phyloP scores from a whole-genome alignment of 495 filamentous ascomycete genomes.

The Hyaloscypha variabilis region DNA sequence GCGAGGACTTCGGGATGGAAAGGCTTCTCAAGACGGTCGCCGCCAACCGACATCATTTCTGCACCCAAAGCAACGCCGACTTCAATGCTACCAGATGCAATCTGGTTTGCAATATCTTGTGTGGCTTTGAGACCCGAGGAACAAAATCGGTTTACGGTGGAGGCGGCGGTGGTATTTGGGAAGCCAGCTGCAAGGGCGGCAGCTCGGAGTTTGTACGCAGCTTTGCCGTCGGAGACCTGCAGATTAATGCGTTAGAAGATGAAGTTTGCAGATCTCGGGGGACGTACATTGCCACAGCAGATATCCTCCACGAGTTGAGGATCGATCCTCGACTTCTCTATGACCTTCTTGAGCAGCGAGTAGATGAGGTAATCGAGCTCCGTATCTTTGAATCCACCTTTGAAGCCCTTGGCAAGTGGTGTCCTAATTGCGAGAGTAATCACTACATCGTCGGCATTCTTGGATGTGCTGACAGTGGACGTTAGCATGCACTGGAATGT shows the following conservation, averaged over 20 bases:
- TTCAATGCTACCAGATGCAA: slow-evolving; percentile 78
- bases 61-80: slow-evolving; percentile 85
- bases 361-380: slow-evolving; percentile 84
- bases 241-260: slow-evolving; percentile 27
- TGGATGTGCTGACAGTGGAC: slow-evolving; percentile 66
- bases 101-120: slow-evolving; percentile 92
- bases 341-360: slow-evolving; percentile 74
- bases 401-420: slow-evolving; percentile 72
- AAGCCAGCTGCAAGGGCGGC: slow-evolving; percentile 90
- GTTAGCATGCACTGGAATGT: slow-evolving; percentile 26
- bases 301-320: slow-evolving; percentile 89
- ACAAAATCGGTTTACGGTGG: slow-evolving; percentile 92
- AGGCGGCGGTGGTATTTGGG: slow-evolving; percentile 83
- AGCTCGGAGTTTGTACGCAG: slow-evolving; percentile 87
- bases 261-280: slow-evolving; percentile 4
- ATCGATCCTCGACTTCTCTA: slow-evolving; percentile 75
- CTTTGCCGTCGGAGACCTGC: slow-evolving; percentile 83
- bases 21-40: slow-evolving; percentile 65
- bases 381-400: slow-evolving; percentile 95
- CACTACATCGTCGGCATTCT: slow-evolving; percentile 95
- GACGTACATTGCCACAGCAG: slow-evolving; percentile 83
- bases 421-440: slow-evolving; percentile 84
- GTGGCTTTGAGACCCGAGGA: slow-evolving; percentile 93
- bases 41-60: slow-evolving; percentile 80
- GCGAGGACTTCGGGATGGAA: slow-evolving; percentile 78